Evolutionary conservation across 2,329 filamentous ascomycete species (phyloP).

Genomic region (Madurella mycetomatis): DNA sequence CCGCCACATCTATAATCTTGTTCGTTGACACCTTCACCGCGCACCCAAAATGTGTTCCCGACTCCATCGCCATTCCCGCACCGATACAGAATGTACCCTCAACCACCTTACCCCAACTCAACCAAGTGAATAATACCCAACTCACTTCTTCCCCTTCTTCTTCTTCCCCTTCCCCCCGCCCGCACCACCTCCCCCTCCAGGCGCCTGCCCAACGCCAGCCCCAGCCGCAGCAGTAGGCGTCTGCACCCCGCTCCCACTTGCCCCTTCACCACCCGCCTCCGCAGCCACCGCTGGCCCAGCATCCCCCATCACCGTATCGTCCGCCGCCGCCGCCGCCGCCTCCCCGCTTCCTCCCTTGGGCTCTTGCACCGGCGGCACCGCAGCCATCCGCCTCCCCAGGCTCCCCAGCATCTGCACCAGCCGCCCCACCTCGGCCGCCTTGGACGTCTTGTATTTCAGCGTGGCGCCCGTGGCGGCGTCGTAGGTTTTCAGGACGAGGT

Average conservation of each 20-base stretch:
- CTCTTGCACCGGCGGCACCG: slow-evolving; percentile 51
- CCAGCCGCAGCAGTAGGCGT: slow-evolving; percentile 29
- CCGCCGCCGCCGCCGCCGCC: slow-evolving; percentile 30
- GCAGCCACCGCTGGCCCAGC: slow-evolving; percentile 26
- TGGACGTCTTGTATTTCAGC: slow-evolving; percentile 87
- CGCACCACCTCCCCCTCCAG: slow-evolving; percentile 30
- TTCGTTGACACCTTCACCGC: background rate
- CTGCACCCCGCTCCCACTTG: slow-evolving; percentile 33
- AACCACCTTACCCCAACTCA: background rate
- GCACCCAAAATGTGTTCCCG: background rate
- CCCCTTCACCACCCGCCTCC: slow-evolving; percentile 24
- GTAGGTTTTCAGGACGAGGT: slow-evolving; percentile 82
- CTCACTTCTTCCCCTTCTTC: slow-evolving; percentile 66
- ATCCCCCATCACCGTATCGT: slow-evolving; percentile 42
- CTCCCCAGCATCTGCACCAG: slow-evolving; percentile 72
- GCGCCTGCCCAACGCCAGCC: background rate
- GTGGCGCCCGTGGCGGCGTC: slow-evolving; percentile 76
- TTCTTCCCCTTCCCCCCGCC: slow-evolving; percentile 59
- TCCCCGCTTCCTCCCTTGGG: too few species aligned
- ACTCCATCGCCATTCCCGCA: background rate
- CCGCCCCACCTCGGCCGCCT: slow-evolving; percentile 83
- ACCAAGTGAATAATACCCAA: background rate
- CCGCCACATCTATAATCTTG: background rate
- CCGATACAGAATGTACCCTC: background rate
- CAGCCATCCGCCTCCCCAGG: slow-evolving; percentile 66